A percentile compares a stretch with the other conserved stretches of the same genome.
Evolutionary conservation across 352 stramenopile species (phyloP).

Genomic region (Phytophthora tentaculata): DNA sequence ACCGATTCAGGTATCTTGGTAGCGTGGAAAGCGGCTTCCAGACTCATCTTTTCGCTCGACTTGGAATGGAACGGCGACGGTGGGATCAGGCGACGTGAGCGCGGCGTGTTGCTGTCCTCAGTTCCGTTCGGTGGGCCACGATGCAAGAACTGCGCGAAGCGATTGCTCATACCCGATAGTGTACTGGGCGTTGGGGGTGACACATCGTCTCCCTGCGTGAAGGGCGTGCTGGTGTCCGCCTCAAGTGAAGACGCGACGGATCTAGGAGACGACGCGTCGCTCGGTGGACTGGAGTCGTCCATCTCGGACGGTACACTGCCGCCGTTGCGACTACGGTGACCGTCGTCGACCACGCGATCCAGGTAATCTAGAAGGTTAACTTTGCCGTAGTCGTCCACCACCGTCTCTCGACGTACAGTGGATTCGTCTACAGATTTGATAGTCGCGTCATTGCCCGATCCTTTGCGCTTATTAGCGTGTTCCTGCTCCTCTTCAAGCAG

Average conservation of each 20-base stretch:
- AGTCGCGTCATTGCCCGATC: constrained; percentile 29
- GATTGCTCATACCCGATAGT: constrained; percentile 30
- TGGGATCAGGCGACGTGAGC: constrained; percentile 23
- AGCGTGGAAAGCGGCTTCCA: constrained; percentile 34
- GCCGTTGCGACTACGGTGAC: constrained; percentile 33
- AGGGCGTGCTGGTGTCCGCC: constrained; percentile 24
- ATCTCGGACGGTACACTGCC: constrained; percentile 30
- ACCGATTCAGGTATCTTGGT: constrained; percentile 24
- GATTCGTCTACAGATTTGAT: constrained; percentile 64
- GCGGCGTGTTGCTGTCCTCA: constrained; percentile 19
- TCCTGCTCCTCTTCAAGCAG: constrained; percentile 48
- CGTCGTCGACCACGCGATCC: constrained; percentile 41
- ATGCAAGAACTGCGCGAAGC: constrained; percentile 46
- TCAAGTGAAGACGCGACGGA: constrained; percentile 35
- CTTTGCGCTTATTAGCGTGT: constrained; percentile 14
- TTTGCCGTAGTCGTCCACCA: constrained; percentile 58
- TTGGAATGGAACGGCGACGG: constrained; percentile 36
- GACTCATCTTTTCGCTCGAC: constrained; percentile 27
- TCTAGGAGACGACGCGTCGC: constrained; percentile 34
- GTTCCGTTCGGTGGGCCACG: constrained; percentile 24
- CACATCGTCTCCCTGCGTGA: constrained; percentile 29
- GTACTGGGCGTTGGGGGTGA: constrained; percentile 13
- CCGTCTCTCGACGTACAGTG: constrained; percentile 52
- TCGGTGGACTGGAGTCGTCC: constrained; percentile 27
- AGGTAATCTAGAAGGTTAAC: constrained; percentile 58